These are phyloP conservation scores for Aspergillus sp. DNA, from an alignment of 2,329 filamentous ascomycete genomes.

Conservation along the genomic window DNA sequence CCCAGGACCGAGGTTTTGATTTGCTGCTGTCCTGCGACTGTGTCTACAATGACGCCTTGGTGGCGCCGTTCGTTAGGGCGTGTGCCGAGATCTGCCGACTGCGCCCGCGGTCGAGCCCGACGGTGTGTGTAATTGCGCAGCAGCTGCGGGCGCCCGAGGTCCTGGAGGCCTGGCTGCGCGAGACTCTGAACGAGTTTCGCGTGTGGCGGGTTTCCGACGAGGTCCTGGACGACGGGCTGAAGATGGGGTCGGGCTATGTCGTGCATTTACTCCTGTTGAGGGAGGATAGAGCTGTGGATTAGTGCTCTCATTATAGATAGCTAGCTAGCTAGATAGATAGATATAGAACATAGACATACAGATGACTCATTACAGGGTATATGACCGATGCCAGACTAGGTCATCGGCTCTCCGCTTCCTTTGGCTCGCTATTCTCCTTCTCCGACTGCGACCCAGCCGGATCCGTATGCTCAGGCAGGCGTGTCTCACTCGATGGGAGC, in stretches of 20 bases:
- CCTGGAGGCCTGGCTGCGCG: conserved; percentile 69
- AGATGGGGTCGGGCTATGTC: conserved; percentile 62
- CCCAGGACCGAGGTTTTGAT: conserved; percentile 49
- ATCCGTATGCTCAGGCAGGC: conserved; percentile 15
- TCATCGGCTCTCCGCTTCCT: conserved; percentile 13
- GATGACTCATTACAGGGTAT: conserved; percentile 2
- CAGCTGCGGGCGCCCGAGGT: conserved; percentile 79
- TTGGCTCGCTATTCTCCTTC: conserved; percentile 18
- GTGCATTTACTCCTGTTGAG: conserved; percentile 67
- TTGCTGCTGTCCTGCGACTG: conserved; percentile 80
- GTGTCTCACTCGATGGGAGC: conserved; percentile 9
- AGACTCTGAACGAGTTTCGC: conserved; percentile 57
- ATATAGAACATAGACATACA: conserved; percentile 1
- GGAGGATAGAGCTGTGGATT: conserved; percentile 1
- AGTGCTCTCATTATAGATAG: conserved; percentile 1
- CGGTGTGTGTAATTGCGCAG: conserved; percentile 75
- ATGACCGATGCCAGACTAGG: too few relatives aligned
- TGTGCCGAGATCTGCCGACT: conserved; percentile 66
- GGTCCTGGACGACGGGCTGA: conserved; percentile 50
- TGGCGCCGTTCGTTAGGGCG: conserved; percentile 71
- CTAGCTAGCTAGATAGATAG: conserved; percentile 1
- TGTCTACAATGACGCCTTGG: conserved; percentile 84
- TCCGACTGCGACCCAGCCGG: conserved; percentile 9
- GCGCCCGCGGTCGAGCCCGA: conserved; percentile 37
- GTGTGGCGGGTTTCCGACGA: conserved; percentile 68